phyloP scores from a whole-genome alignment of 1,284 basidiomycete species.

The Megacollybia platyphylla region DNA sequence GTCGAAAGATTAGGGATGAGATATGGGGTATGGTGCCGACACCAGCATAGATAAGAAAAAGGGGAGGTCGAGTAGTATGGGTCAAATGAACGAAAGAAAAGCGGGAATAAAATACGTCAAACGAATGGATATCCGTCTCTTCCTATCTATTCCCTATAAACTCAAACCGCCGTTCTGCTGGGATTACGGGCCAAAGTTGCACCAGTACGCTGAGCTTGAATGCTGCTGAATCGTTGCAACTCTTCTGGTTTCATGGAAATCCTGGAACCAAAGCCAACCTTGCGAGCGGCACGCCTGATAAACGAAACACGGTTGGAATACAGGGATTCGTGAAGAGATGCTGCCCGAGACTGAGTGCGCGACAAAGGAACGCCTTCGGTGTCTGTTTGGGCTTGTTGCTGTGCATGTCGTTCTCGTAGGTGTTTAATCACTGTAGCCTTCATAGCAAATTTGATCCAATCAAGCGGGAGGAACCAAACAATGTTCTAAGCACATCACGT shows the following conservation, averaged over 20 bases:
- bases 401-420: constrained; percentile 57
- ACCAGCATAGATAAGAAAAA: too few relatives aligned
- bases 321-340: constrained; percentile 85
- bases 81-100: too few relatives aligned
- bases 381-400: constrained; percentile 26
- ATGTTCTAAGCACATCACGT: constrained; percentile 49
- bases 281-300: constrained; percentile 75
- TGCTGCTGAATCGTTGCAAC: constrained; percentile 71
- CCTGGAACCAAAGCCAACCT: constrained; percentile 77
- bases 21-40: too few relatives aligned
- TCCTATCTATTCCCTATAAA: background rate
- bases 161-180: constrained; percentile 36
- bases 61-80: too few relatives aligned
- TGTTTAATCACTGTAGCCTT: constrained; percentile 83
- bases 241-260: constrained; percentile 74
- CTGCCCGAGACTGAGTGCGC: constrained; percentile 80
- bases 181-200: constrained; percentile 69
- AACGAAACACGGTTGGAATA: constrained; percentile 90
- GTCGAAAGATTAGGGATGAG: too few relatives aligned
- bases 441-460: constrained; percentile 94
- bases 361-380: constrained; percentile 64
- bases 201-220: constrained; percentile 72
- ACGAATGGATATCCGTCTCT: background rate
- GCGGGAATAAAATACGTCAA: too few relatives aligned
- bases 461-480: constrained; percentile 89